phyloP scores from a whole-genome alignment of 192 early-diverging fungal genomes.

The Coemansia asiatica region DNA sequence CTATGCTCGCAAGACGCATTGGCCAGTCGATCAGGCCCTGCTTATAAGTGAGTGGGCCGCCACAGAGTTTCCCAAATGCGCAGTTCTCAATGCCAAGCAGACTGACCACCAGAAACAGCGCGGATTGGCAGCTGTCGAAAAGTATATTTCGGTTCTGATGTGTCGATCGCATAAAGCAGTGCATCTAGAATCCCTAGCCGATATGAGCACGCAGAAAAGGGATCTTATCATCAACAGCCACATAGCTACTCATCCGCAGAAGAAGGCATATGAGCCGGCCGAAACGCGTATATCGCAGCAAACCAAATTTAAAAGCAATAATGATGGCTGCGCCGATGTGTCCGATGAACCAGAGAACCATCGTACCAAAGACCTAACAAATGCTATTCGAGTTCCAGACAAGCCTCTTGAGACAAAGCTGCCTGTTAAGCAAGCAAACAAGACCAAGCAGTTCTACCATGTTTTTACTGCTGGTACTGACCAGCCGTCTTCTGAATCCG shows the following conservation, averaged over 20 bases:
- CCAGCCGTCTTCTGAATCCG: neutral
- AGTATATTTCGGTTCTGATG: slow-evolving; percentile 24
- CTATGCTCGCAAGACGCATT: slow-evolving; percentile 23
- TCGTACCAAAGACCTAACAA: neutral
- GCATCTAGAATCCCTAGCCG: neutral
- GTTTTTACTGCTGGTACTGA: neutral
- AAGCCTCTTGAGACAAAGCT: neutral
- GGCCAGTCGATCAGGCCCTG: slow-evolving; percentile 15
- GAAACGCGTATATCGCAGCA: neutral
- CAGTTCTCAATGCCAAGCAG: slow-evolving; percentile 14
- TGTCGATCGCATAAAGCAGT: neutral
- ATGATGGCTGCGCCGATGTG: neutral
- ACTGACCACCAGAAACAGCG: neutral
- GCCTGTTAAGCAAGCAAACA: neutral
- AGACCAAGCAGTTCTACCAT: neutral
- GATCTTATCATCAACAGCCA: neutral
- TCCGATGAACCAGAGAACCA: neutral
- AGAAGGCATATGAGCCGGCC: neutral
- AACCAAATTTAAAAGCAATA: too few species aligned
- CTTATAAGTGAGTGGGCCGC: slow-evolving; percentile 31
- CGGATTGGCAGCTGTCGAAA: slow-evolving; percentile 1
- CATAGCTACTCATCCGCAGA: neutral
- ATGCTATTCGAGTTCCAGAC: neutral
- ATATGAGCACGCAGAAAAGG: neutral
- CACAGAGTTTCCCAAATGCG: slow-evolving; percentile 37